phyloP scores from a whole-genome alignment of 371 early-diverging fungal genomes.

The Neoconidiobolus thromboides region DNA sequence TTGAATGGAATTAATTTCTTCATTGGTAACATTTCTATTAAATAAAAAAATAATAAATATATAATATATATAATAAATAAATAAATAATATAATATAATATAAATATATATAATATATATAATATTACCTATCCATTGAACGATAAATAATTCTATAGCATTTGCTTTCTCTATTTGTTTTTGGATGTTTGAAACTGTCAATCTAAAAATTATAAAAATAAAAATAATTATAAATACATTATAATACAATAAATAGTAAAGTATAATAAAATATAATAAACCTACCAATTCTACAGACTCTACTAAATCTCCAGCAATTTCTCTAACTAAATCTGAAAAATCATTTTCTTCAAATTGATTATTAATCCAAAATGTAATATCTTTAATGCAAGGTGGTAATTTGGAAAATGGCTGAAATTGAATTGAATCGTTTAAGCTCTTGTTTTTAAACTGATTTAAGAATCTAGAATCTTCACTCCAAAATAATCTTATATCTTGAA shows the following conservation, averaged over 20 bases:
- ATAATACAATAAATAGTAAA: too few species aligned
- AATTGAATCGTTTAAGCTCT: constrained; percentile 21
- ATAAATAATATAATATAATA: not conserved
- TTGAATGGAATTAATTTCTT: constrained; percentile 82
- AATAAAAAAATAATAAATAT: too few species aligned
- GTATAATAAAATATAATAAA: not conserved
- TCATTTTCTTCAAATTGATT: constrained; percentile 71
- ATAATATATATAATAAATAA: too few species aligned
- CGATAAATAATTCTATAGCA: constrained; percentile 90
- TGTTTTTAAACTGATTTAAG: constrained; percentile 57
- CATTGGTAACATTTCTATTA: constrained; percentile 69
- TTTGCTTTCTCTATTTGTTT: constrained; percentile 53
- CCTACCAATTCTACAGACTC: constrained; percentile 68
- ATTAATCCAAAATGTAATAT: constrained; percentile 78
- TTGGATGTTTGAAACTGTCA: constrained; percentile 75
- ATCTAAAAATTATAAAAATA: constrained; percentile 23
- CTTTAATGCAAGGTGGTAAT: constrained; percentile 76
- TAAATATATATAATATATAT: not conserved
- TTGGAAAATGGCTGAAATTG: constrained; percentile 67
- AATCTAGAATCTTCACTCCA: constrained; percentile 88
- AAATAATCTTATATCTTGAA: constrained; percentile 92
- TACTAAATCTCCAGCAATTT: constrained; percentile 79
- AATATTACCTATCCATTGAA: constrained; percentile 54
- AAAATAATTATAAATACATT: not conserved
- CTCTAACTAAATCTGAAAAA: constrained; percentile 80